Evolutionary conservation across 306 rosid species (phyloP).

Genomic region (barrel medic (Medicago truncatula)): MtrunA17r5.0-ANR NC_053049.1:10516001-10516500

Average conservation of each 20-base stretch:
- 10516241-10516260: not conserved
- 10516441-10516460: not conserved
- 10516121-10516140: slow-evolving; percentile 71
- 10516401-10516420: not conserved
- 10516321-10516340: slow-evolving; percentile 28
- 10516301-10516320: slow-evolving; percentile 24
- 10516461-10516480: not conserved
- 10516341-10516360: not conserved
- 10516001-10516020: not conserved
- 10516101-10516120: slow-evolving; percentile 55
- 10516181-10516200: slow-evolving; percentile 95
- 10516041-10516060: slow-evolving; percentile 2
- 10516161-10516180: slow-evolving; percentile 86
- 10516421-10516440: not conserved
- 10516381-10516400: not conserved
- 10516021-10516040: not conserved
- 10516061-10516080: not conserved
- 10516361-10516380: not conserved
- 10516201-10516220: slow-evolving; percentile 98
- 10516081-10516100: slow-evolving; percentile 21
- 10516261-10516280: not conserved
- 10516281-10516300: no score
- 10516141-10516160: slow-evolving; percentile 77
- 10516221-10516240: slow-evolving; percentile 89
- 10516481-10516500: not conserved